phyloP scores from a whole-genome alignment of 345 rosid species.

The Tarenaya hassleriana region DNA sequence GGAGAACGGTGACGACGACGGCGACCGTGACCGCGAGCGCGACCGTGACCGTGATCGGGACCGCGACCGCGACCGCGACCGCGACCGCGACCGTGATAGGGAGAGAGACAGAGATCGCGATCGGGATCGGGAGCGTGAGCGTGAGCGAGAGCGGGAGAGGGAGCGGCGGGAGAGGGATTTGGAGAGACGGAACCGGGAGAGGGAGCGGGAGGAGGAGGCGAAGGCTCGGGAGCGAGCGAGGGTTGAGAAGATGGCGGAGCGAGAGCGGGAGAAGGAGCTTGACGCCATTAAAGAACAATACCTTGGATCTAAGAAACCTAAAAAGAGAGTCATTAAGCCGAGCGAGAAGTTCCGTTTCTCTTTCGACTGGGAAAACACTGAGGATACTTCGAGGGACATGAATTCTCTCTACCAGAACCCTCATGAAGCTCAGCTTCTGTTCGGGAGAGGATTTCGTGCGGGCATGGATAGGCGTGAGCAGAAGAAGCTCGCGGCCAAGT shows the following conservation, averaged over 20 bases:
- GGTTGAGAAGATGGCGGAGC: slow-evolving; percentile 59
- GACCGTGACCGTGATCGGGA: slow-evolving; percentile 15
- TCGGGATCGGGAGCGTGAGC: slow-evolving; percentile 32
- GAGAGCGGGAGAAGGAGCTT: slow-evolving; percentile 79
- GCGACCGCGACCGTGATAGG: slow-evolving; percentile 34
- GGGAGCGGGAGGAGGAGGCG: slow-evolving; percentile 64
- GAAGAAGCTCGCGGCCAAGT: slow-evolving; percentile 88
- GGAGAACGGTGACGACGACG: slow-evolving; percentile 25
- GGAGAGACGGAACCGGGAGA: slow-evolving; percentile 39
- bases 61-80: slow-evolving; percentile 32
- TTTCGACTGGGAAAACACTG: slow-evolving; percentile 92
- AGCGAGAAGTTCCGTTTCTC: slow-evolving; percentile 92
- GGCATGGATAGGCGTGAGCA: slow-evolving; percentile 97
- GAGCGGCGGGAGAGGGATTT: slow-evolving; percentile 44
- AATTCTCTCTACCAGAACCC: slow-evolving; percentile 81
- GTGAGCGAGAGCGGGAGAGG: slow-evolving; percentile 37
- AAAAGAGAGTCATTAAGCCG: slow-evolving; percentile 87
- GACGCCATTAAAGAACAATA: slow-evolving; percentile 87
- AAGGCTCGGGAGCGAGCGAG: slow-evolving; percentile 58
- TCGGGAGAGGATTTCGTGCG: slow-evolving; percentile 89
- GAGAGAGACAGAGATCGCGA: slow-evolving; percentile 33
- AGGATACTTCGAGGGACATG: slow-evolving; percentile 89
- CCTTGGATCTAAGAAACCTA: slow-evolving; percentile 84
- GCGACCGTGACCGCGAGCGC: slow-evolving; percentile 29
- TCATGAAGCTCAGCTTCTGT: slow-evolving; percentile 88